Evolutionary conservation across 345 rosid species (phyloP), one percentile per base, ranked within the genome.

Genomic region (Citrus sp.): DNA sequence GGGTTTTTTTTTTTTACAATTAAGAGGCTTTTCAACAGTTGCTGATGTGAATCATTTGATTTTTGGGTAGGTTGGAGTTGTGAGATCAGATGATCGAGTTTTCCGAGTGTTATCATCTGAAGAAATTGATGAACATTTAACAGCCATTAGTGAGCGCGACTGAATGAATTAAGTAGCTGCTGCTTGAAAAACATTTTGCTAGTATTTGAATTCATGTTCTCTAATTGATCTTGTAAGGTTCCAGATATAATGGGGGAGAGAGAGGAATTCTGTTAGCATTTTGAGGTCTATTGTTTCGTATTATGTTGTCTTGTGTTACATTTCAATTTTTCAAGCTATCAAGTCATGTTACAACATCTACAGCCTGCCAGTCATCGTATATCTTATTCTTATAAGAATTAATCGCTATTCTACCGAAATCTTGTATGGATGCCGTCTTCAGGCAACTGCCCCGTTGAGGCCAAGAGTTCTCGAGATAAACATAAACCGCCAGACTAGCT

Each of bases 61-160:
- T 54, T 85, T 77, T 27, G 58, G 77, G 78, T 67, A 93, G 97
- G 97, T 93, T 54, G 95, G 96, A 83, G 95, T 93, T 74, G 95
- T 93, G 84, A 85, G 90, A 81, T 80, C 89, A 16, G 92, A 87
- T 66, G 83, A 86, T 73, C 90, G 78, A 18, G 79, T 86, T 79
- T 93, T 93, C 84, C 89, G 84, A 54, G 87, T 77, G 28, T 72
- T 93, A 87, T 84, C 88, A 70, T 89, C 91, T 0, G 97, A 87
- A 74, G 97, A 93, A 80, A 90, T 93, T 0, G 95, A 93, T 30
- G 97, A 91, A 71, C 95, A 93, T 80, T 82, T 91, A 84, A 93
- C 95, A 19, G 95, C 94, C 76, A 93, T 93, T 38, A 90, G 90
- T 77, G 95, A 93, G 84, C 95, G 95, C 5, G 97, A 91, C 85